phyloP scores from a whole-genome alignment of 2,329 filamentous ascomycete species.

The Aspergillus nomiae region DNA sequence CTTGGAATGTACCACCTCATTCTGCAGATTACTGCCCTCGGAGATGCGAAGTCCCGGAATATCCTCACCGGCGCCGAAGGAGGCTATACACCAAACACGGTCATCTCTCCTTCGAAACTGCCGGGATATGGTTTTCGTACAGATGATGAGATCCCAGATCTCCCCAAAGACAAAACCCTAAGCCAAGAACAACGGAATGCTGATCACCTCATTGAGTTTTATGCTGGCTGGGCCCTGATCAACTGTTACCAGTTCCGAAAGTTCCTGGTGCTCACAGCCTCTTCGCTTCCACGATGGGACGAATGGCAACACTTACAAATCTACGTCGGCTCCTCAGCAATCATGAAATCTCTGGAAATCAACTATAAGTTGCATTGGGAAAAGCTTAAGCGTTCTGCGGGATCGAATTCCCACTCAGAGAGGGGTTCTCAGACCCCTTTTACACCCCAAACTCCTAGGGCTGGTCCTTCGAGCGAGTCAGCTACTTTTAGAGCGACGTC shows the following conservation, averaged over 20 bases:
- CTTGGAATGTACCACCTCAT: slow-evolving; percentile 33
- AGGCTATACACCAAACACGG: slow-evolving; percentile 25
- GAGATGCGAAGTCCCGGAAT: neutral
- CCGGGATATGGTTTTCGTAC: slow-evolving; percentile 31
- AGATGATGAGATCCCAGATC: slow-evolving; percentile 23
- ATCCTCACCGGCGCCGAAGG: slow-evolving; percentile 27
- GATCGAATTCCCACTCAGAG: neutral
- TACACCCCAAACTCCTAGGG: slow-evolving; percentile 17
- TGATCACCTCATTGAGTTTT: slow-evolving; percentile 42
- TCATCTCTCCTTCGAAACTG: slow-evolving; percentile 32
- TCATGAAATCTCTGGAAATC: slow-evolving; percentile 17
- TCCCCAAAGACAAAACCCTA: slow-evolving; percentile 25
- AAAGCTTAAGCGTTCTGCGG: slow-evolving; percentile 9
- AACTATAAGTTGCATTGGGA: slow-evolving; percentile 17
- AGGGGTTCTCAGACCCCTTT: slow-evolving; percentile 8
- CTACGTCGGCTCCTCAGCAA: slow-evolving; percentile 12
- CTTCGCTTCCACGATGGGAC: slow-evolving; percentile 29
- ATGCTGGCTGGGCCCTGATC: slow-evolving; percentile 40
- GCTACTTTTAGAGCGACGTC: neutral
- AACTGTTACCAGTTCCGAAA: slow-evolving; percentile 35
- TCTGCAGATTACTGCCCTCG: slow-evolving; percentile 15
- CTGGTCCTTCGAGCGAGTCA: neutral
- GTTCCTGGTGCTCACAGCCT: slow-evolving; percentile 32
- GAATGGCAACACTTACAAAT: slow-evolving; percentile 33
- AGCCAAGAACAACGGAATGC: slow-evolving; percentile 32